Base-by-base conservation (phyloP, 345 rosid species). In the Citrus australasica region DNA sequence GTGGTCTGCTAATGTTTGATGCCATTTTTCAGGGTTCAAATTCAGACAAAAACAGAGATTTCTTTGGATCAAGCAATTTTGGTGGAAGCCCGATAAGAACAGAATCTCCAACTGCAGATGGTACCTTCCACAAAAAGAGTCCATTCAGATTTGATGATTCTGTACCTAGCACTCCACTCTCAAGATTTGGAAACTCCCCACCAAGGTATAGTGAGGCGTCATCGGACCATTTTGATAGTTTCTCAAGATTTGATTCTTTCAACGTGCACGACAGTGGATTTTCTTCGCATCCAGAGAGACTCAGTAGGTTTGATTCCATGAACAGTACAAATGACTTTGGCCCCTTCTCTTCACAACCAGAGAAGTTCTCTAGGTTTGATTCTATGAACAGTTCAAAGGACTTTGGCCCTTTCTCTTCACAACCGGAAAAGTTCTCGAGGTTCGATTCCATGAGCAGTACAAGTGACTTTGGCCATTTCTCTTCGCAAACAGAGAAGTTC, bases 191-290 rank as follows among this genome's bases (percentile, higher is more conserved):
- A 72, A 91, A 90, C 90, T 94, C 97, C 65, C 88, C 97, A 9
- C 87, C 99, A 17, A 89, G 97, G 74, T 89, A 81, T 85, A 92
- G 98, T 19, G 97, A 95, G 82, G 92, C 87, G 17, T 89, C 91
- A 37, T 87, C 92, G 59, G 90, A 89, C 78, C 86, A 89, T 76
- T 89, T 85, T 9, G 92, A 94, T 84, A 90, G 86, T 82, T 92
- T 89, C 85, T 91, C 99, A 21, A 90, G 97, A 83, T 88, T 93
- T n/a, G 99, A 96, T 83, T 95, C 98, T 76, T 95, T 95, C 88
- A 91, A 85, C 83, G 82, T 85, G 79, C 77, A 83, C 37, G 98
- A 91, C 37, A 76, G 86, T 27, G 94, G 93, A 66, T 85, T 88
- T 82, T 87, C 93, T 79, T 83, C 85, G 24, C 90, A 89, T 67